Conservation (phyloP, 2,329 filamentous ascomycete species). For the Colletotrichum sublineola region DNA sequence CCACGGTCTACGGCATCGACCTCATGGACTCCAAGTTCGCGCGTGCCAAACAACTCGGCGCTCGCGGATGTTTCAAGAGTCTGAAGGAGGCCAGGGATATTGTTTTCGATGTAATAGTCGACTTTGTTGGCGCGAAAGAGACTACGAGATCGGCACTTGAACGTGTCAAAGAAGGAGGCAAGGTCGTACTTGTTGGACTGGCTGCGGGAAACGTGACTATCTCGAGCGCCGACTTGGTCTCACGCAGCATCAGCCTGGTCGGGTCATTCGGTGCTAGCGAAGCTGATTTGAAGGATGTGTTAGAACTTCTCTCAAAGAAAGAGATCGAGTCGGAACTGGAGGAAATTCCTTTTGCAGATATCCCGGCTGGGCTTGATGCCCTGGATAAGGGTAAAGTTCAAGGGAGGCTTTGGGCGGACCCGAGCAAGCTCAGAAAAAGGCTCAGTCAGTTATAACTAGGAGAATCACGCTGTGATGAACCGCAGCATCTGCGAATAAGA, state of each 20-base stretch:
- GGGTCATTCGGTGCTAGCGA: conserved; percentile 25
- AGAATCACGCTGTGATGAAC: no score
- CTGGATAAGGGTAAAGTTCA: neutral
- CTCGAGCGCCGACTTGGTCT: neutral
- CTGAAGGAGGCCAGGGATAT: neutral
- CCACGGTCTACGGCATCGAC: conserved; percentile 33
- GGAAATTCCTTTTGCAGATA: conserved; percentile 25
- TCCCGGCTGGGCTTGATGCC: conserved; percentile 9
- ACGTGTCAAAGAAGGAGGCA: conserved; percentile 20
- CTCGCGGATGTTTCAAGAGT: conserved; percentile 4
- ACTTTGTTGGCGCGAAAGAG: conserved; percentile 14
- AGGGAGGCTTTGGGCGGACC: conserved; percentile 13
- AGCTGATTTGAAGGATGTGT: conserved; percentile 23
- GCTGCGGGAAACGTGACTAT: neutral
- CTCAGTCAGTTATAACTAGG: neutral
- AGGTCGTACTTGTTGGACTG: conserved; percentile 28
- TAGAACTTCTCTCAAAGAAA: conserved; percentile 5
- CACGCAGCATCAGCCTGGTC: neutral
- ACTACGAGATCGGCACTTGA: conserved; percentile 11
- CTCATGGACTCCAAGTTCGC: conserved; percentile 16
- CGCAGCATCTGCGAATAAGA: no score
- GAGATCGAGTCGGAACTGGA: conserved; percentile 4
- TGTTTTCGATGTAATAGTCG: conserved; percentile 17
- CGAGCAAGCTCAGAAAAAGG: neutral
- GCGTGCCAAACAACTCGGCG: conserved; percentile 8